A percentile compares a stretch with the other conserved stretches of the same genome.
These are phyloP conservation scores for Orbilia ellipsospora DNA, from an alignment of 2,329 filamentous ascomycete species.

Conservation along the genomic window DNA sequence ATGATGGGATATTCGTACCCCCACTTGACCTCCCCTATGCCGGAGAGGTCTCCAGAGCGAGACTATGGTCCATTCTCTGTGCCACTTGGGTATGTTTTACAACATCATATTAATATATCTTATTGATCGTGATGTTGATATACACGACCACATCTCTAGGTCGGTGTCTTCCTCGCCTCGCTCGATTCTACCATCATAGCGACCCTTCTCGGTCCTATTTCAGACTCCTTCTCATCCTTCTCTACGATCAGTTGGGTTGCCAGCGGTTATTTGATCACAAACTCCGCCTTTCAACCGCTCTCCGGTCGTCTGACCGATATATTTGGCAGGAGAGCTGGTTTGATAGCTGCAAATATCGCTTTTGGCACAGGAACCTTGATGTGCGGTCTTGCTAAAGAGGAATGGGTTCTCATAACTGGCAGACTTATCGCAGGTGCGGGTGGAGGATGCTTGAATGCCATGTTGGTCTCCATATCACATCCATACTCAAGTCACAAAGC, in stretches of 20 bases:
- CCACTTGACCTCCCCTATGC: slow-evolving; percentile 22
- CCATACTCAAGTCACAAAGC: not conserved
- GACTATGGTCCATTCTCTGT: slow-evolving; percentile 46
- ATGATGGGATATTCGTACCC: not conserved
- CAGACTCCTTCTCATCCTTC: slow-evolving; percentile 82
- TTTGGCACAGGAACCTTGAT: slow-evolving; percentile 84
- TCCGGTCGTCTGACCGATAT: slow-evolving; percentile 89
- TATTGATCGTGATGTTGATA: not conserved
- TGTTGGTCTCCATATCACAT: slow-evolving; percentile 61
- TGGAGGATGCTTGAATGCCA: slow-evolving; percentile 81
- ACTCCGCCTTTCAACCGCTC: slow-evolving; percentile 85
- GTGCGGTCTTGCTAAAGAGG: slow-evolving; percentile 76
- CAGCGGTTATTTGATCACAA: slow-evolving; percentile 86
- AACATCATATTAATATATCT: not conserved
- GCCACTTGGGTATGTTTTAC: slow-evolving; percentile 39
- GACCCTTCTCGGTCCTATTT: slow-evolving; percentile 84
- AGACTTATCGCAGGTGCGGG: slow-evolving; percentile 84
- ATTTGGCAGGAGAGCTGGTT: slow-evolving; percentile 79
- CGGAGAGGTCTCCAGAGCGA: slow-evolving; percentile 48
- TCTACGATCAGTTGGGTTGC: slow-evolving; percentile 88
- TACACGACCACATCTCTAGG: not conserved
- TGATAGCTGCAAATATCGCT: slow-evolving; percentile 82
- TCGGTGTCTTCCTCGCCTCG: slow-evolving; percentile 58
- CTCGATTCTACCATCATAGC: slow-evolving; percentile 84
- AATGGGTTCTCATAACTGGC: slow-evolving; percentile 78